Evolutionary conservation across 2,329 filamentous ascomycete genomes (phyloP).

Genomic region (Bertia moriformis): DNA sequence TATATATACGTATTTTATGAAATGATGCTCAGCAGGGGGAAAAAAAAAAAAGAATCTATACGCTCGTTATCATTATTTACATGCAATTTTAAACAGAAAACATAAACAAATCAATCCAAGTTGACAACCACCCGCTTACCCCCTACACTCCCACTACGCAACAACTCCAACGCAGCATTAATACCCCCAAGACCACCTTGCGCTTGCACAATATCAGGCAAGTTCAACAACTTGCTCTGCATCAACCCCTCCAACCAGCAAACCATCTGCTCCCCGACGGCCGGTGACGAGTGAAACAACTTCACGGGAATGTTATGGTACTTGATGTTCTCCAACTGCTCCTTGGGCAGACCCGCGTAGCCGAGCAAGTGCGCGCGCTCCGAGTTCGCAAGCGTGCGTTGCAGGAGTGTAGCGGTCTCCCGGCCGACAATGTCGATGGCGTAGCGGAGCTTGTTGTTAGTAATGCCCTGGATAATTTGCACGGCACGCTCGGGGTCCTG

Average conservation of each 20-base stretch:
- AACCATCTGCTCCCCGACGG: constrained; percentile 46
- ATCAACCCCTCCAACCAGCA: constrained; percentile 57
- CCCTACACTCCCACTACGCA: constrained; percentile 35
- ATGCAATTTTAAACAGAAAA: too few species aligned
- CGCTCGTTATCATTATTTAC: too few species aligned
- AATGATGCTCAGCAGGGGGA: too few species aligned
- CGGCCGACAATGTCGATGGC: constrained; percentile 54
- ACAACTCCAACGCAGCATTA: constrained; percentile 51
- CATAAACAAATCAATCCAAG: too few species aligned
- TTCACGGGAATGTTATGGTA: constrained; percentile 63
- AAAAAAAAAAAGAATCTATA: too few species aligned
- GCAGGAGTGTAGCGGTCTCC: constrained; percentile 43
- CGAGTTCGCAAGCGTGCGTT: constrained; percentile 29
- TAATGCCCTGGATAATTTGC: constrained; percentile 44
- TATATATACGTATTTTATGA: too few species aligned
- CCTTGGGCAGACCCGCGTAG: constrained; percentile 52
- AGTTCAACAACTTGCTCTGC: constrained; percentile 29
- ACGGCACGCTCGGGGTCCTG: constrained; percentile 51
- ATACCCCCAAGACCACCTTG: constrained; percentile 49
- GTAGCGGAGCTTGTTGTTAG: constrained; percentile 43
- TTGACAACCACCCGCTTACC: background rate
- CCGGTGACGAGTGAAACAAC: constrained; percentile 54
- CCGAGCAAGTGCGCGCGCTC: constrained; percentile 45
- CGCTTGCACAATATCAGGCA: constrained; percentile 52
- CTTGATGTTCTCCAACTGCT: constrained; percentile 24